Evolutionary conservation across 2,329 filamentous ascomycete species (phyloP).

Genomic region (Talaromyces sp.): DNA sequence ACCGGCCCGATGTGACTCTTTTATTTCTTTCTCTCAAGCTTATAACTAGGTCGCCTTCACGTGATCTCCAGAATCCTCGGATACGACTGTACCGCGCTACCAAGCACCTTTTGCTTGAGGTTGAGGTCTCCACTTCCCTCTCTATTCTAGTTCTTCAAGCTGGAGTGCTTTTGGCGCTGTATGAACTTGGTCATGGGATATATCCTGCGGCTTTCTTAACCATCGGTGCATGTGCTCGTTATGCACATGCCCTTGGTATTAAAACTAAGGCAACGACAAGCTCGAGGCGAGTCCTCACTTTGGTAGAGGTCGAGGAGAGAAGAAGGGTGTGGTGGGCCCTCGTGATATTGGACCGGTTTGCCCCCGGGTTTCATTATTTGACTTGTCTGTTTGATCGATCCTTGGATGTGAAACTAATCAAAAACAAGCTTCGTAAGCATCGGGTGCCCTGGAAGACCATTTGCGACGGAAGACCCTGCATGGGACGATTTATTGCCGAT

Average conservation of each 20-base stretch:
- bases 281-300: conserved; percentile 9
- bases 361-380: background rate
- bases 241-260: conserved; percentile 6
- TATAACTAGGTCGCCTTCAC: conserved; percentile 3
- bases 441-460: conserved; percentile 15
- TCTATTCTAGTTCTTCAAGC: conserved; percentile 3
- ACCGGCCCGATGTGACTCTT: conserved; percentile 10
- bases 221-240: conserved; percentile 7
- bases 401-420: no score
- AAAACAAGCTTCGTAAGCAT: conserved; percentile 13
- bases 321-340: conserved; percentile 23
- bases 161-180: conserved; percentile 1
- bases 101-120: conserved; percentile 10
- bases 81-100: conserved; percentile 12
- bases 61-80: conserved; percentile 7
- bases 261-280: background rate
- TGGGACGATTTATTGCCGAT: conserved; percentile 16
- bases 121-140: background rate
- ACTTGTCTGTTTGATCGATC: no score
- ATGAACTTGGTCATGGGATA: conserved; percentile 7
- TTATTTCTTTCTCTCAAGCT: conserved; percentile 14
- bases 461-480: conserved; percentile 16
- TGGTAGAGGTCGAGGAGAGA: conserved; percentile 19
- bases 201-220: conserved; percentile 4
- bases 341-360: conserved; percentile 17